These are phyloP conservation scores for Fusarium guadeloupense DNA, from an alignment of 2,329 filamentous ascomycete species.

Conservation along the genomic window DNA sequence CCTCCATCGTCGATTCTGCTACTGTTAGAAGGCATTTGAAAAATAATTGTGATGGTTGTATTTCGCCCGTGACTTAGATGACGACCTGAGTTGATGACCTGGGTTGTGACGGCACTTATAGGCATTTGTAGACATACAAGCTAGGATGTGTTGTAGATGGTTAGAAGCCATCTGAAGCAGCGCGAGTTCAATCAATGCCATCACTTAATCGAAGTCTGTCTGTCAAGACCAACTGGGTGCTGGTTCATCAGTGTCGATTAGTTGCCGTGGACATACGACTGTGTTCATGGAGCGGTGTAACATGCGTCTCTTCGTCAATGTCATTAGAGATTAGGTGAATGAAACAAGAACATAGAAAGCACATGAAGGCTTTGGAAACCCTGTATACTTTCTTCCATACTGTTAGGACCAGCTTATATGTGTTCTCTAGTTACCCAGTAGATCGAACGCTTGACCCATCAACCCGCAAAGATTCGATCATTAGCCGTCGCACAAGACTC, in stretches of 20 bases:
- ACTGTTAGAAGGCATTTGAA: neutral
- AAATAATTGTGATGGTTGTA: neutral
- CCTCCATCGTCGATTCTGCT: too few relatives aligned
- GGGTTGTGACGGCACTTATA: too few relatives aligned
- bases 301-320: neutral
- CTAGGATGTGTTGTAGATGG: too few relatives aligned
- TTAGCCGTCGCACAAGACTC: too few relatives aligned
- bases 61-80: neutral
- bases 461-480: too few relatives aligned
- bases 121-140: too few relatives aligned
- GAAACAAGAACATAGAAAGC: too few relatives aligned
- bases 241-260: neutral
- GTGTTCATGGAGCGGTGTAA: neutral
- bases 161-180: neutral
- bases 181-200: neutral
- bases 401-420: too few relatives aligned
- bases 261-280: neutral
- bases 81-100: neutral
- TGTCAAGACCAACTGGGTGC: neutral
- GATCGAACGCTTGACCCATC: too few relatives aligned
- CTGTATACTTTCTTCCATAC: too few relatives aligned
- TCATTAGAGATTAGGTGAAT: neutral
- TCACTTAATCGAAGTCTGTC: neutral
- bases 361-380: too few relatives aligned
- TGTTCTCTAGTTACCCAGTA: too few relatives aligned